Conservation (phyloP, 495 filamentous ascomycete species). For the Aspergillus cavernicola region DNA sequence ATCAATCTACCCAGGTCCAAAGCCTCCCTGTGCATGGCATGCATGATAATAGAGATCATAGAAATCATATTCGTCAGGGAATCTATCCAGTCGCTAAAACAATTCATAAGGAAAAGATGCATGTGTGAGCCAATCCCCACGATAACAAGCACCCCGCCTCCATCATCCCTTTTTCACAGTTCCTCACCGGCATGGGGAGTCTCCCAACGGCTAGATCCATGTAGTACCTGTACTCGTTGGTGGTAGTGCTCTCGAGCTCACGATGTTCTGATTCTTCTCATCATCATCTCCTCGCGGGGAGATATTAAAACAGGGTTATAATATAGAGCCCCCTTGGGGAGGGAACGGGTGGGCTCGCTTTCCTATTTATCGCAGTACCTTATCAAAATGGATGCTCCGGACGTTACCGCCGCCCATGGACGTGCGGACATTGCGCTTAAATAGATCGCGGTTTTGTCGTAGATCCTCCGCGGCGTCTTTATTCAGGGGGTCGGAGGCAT, state of each 20-base stretch:
- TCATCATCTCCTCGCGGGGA: too few species aligned
- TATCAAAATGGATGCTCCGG: conserved; percentile 66
- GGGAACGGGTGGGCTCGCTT: too few species aligned
- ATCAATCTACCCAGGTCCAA: background rate
- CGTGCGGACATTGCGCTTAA: conserved; percentile 83
- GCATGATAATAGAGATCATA: conserved; percentile 1
- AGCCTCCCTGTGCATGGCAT: background rate
- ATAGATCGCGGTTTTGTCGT: conserved; percentile 73
- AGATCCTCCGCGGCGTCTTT: conserved; percentile 97
- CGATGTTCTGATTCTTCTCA: too few species aligned
- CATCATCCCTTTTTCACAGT: too few species aligned
- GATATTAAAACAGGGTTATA: too few species aligned
- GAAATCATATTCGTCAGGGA: conserved; percentile 21
- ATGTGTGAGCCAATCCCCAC: conserved; percentile 5
- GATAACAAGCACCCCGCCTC: background rate
- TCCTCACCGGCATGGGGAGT: too few species aligned
- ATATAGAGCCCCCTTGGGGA: too few species aligned
- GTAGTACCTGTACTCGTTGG: too few species aligned
- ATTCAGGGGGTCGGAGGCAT: conserved; percentile 94
- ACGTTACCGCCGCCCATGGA: conserved; percentile 83
- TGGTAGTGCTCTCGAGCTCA: too few species aligned
- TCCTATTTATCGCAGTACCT: conserved; percentile 53
- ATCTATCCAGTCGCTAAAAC: conserved; percentile 29
- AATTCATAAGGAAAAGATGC: conserved; percentile 16
- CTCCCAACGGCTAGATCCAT: too few species aligned